Evolutionary conservation across 192 early-diverging fungal species (phyloP).

Genomic region (Diversispora epigaea): DNA sequence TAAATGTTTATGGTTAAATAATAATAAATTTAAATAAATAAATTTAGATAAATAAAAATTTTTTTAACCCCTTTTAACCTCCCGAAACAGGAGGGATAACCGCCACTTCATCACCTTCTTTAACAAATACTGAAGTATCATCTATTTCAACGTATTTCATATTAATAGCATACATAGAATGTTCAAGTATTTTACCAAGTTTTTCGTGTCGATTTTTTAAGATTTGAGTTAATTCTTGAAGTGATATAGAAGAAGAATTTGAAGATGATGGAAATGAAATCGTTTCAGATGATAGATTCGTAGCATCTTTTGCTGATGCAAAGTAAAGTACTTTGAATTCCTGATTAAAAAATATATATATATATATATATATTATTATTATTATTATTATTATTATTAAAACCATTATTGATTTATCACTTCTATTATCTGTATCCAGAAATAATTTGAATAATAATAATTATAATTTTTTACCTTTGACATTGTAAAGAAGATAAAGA

Average conservation of each 20-base stretch:
- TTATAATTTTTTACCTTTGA: too few species aligned
- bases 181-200: conserved; percentile 43
- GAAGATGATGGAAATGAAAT: conserved; percentile 42
- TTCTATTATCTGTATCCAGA: too few species aligned
- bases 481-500: too few species aligned
- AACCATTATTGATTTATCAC: too few species aligned
- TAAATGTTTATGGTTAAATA: too few species aligned
- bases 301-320: conserved; percentile 55
- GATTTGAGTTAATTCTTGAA: conserved; percentile 1
- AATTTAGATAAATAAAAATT: too few species aligned
- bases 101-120: conserved; percentile 59
- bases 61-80: conserved; percentile 40
- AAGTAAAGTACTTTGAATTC: conserved; percentile 60
- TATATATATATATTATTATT: too few species aligned
- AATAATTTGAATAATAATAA: too few species aligned
- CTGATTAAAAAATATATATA: too few species aligned
- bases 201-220: conserved; percentile 36
- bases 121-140: conserved; percentile 41
- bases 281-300: conserved; percentile 43
- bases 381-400: too few species aligned
- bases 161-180: conserved; percentile 59
- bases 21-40: too few species aligned
- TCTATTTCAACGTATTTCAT: conserved; percentile 62
- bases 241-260: conserved; percentile 23
- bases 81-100: conserved; percentile 70